Evolutionary conservation across 202 grass and related monocot species (phyloP).

Genomic region (Musa balbisiana): DNA sequence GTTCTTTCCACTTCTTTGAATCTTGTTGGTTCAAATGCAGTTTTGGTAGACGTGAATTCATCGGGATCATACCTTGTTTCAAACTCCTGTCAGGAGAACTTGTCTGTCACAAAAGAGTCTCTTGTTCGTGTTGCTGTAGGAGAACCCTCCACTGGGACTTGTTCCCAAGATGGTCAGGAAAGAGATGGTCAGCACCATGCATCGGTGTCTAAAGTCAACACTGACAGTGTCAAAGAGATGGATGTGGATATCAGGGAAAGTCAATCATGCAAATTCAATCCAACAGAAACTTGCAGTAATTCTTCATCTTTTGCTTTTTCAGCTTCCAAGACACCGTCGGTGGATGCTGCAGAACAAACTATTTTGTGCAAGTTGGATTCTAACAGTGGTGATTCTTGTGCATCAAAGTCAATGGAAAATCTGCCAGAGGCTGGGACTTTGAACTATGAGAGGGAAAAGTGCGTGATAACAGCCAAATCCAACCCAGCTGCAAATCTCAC

Average conservation of each 20-base stretch:
- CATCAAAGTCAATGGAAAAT: neutral
- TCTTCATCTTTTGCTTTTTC: neutral
- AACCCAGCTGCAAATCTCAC: neutral
- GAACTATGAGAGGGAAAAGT: neutral
- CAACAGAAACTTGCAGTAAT: constrained; percentile 25
- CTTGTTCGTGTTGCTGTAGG: constrained; percentile 25
- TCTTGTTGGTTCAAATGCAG: constrained; percentile 22
- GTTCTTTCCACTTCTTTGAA: constrained; percentile 6
- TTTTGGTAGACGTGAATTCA: constrained; percentile 31
- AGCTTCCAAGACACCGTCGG: neutral
- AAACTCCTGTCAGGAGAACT: constrained; percentile 28
- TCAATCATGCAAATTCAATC: constrained; percentile 7
- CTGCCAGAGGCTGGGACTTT: neutral
- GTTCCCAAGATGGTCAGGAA: constrained; percentile 23
- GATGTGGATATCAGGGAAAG: constrained; percentile 18
- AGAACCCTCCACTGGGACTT: constrained; percentile 22
- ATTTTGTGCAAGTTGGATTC: constrained; percentile 6
- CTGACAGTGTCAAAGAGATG: constrained; percentile 19
- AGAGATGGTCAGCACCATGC: constrained; percentile 13
- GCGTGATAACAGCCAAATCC: neutral
- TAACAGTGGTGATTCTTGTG: neutral
- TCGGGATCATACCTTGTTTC: constrained; percentile 23
- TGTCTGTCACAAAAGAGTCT: constrained; percentile 27
- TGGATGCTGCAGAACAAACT: neutral
- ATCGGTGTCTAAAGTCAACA: constrained; percentile 1